Percentiles rank a stretch among this genome's conserved stretches.
phyloP scores from a whole-genome alignment of 345 rosid species.

The Dipteronia dyeriana region DNA sequence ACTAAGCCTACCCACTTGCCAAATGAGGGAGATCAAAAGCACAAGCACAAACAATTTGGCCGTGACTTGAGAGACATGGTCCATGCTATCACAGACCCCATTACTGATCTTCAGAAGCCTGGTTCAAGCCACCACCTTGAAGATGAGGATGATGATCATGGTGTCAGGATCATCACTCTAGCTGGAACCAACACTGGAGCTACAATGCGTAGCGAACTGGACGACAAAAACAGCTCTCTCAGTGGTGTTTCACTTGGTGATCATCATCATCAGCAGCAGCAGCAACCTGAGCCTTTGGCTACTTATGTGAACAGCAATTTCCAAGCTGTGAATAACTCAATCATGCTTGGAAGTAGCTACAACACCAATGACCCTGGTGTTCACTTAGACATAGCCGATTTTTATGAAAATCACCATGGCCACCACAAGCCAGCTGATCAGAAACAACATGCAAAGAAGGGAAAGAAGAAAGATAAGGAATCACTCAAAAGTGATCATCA shows the following conservation, averaged over 20 bases:
- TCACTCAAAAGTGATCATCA: constrained; percentile 19
- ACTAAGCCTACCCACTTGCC: constrained; percentile 24
- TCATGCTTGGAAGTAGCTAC: constrained; percentile 69
- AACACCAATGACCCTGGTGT: constrained; percentile 88
- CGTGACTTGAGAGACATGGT: constrained; percentile 51
- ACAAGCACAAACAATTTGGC: constrained; percentile 33
- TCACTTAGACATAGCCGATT: constrained; percentile 67
- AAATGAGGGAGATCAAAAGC: constrained; percentile 24
- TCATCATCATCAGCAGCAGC: constrained; percentile 11
- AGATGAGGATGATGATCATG: constrained; percentile 40
- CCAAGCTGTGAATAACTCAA: constrained; percentile 88
- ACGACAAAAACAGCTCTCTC: constrained; percentile 31
- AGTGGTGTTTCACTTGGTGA: constrained; percentile 23
- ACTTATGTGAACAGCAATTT: constrained; percentile 89
- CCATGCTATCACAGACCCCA: constrained; percentile 40
- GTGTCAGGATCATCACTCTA: constrained; percentile 62
- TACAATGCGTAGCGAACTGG: constrained; percentile 64
- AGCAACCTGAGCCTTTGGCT: constrained; percentile 40
- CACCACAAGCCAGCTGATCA: constrained; percentile 20
- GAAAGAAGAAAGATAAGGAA: constrained; percentile 36
- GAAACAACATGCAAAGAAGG: constrained; percentile 20
- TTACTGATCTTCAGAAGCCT: constrained; percentile 42
- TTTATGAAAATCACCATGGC: constrained; percentile 19
- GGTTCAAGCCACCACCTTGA: constrained; percentile 39
- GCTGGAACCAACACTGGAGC: constrained; percentile 84